A percentile compares a stretch with the other conserved stretches of the same genome.
Conservation (phyloP, 768 basidiomycete species). For the Xanthoconium stramineum region DNA sequence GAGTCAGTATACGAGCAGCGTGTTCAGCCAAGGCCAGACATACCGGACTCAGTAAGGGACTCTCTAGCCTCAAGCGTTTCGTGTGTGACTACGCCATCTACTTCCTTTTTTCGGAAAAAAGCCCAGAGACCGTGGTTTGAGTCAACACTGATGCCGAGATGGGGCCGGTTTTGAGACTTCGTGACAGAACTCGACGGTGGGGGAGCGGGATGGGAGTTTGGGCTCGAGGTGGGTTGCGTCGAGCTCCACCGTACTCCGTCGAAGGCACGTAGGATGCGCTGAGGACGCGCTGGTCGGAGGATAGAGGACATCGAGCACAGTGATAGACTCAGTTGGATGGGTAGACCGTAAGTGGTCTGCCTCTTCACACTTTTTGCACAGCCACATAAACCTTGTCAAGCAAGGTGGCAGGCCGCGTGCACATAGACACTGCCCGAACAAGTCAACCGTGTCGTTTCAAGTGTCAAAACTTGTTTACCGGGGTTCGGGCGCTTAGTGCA, state of each 20-base stretch:
- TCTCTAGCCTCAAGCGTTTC: conserved; percentile 43
- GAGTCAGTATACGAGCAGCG: neutral
- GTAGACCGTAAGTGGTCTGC: too few species aligned
- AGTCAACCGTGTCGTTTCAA: too few species aligned
- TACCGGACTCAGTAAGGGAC: conserved; percentile 36
- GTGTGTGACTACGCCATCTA: conserved; percentile 49
- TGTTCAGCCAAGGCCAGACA: conserved; percentile 9
- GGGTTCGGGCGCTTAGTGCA: too few species aligned
- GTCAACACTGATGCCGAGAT: conserved; percentile 41
- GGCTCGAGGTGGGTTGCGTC: conserved; percentile 2
- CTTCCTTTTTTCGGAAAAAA: conserved; percentile 65
- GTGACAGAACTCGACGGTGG: neutral
- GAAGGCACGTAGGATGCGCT: conserved; percentile 13
- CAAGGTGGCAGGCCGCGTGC: too few species aligned
- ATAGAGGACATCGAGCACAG: conserved; percentile 19
- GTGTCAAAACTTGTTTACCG: too few species aligned
- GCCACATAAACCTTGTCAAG: too few species aligned
- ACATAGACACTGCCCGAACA: too few species aligned
- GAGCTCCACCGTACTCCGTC: conserved; percentile 22
- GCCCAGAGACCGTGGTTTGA: conserved; percentile 74
- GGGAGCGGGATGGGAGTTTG: neutral
- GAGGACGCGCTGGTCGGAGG: conserved; percentile 20
- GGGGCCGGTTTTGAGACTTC: conserved; percentile 39
- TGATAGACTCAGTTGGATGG: neutral
- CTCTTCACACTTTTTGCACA: conserved; percentile 5